A percentile compares a stretch with the other conserved stretches of the same genome.
Evolutionary conservation across 495 filamentous ascomycete species (phyloP).

Genomic region (Podospora tetraspora): DNA sequence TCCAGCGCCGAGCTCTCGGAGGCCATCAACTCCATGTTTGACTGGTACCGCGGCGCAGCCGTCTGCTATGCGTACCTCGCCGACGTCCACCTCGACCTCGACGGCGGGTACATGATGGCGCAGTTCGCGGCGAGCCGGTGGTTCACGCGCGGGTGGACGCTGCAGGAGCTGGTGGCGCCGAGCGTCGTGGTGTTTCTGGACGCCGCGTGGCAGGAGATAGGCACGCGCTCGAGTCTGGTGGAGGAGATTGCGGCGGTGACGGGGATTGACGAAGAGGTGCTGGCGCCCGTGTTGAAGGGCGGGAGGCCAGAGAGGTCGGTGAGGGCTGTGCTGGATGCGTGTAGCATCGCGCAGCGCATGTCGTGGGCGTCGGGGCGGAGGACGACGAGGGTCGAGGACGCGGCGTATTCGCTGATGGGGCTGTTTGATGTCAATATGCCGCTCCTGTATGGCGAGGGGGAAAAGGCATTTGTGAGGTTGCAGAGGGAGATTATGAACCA

Average conservation of each 20-base stretch:
- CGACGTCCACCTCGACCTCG: slow-evolving; percentile 15
- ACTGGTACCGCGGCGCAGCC: slow-evolving; percentile 4
- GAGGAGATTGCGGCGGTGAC: neutral
- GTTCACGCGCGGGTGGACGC: slow-evolving; percentile 7
- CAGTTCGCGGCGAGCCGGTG: neutral
- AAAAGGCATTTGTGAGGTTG: slow-evolving; percentile 3
- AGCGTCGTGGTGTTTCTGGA: slow-evolving; percentile 1
- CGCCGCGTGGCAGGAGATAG: neutral
- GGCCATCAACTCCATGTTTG: slow-evolving; percentile 2
- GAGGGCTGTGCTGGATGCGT: neutral
- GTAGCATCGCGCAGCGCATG: slow-evolving; percentile 7
- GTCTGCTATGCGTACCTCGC: slow-evolving; percentile 26
- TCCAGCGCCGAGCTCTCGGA: neutral
- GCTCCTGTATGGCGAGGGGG: slow-evolving; percentile 1
- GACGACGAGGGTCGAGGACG: slow-evolving; percentile 4
- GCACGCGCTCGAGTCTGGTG: neutral
- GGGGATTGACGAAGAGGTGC: neutral
- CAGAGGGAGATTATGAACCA: slow-evolving; percentile 3
- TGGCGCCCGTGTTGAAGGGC: neutral
- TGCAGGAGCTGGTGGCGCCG: slow-evolving; percentile 3
- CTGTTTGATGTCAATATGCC: slow-evolving; percentile 3
- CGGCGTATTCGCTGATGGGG: slow-evolving; percentile 4
- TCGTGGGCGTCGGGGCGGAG: slow-evolving; percentile 3
- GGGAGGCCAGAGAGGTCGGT: neutral
- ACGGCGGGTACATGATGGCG: neutral